Percentiles rank a stretch among this genome's conserved stretches.
phyloP scores from a whole-genome alignment of 148 eudicot species.

The Chenopodium formosanum region DNA sequence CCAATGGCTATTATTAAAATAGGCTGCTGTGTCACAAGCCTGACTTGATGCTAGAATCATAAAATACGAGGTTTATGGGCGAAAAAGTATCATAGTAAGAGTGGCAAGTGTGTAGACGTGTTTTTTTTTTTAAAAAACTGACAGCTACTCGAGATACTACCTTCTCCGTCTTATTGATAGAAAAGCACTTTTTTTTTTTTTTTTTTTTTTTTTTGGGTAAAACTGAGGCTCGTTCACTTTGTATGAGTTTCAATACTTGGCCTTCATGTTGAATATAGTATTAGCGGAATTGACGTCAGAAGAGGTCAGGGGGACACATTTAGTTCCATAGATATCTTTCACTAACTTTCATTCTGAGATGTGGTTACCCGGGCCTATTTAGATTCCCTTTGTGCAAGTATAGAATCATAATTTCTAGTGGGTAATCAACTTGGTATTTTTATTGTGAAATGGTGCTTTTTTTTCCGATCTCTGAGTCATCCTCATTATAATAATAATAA shows the following conservation, averaged over 20 bases:
- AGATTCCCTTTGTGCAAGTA: conserved; percentile 1
- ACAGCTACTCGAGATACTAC: not conserved
- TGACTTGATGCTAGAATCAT: conserved; percentile 7
- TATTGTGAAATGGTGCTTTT: not conserved
- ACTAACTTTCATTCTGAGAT: conserved; percentile 5
- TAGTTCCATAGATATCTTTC: conserved; percentile 10
- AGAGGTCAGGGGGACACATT: conserved; percentile 3
- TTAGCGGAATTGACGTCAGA: not conserved
- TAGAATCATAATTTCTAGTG: conserved; percentile 2
- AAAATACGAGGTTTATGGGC: conserved; percentile 27
- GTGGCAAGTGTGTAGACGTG: conserved; percentile 14
- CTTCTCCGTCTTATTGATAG: not conserved
- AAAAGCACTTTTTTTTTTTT: conserved; percentile 4
- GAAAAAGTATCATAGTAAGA: not conserved
- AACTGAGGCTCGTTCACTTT: conserved; percentile 1
- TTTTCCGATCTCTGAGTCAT: not conserved
- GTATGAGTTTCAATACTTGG: not conserved
- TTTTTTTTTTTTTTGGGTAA: not conserved
- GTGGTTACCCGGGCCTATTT: not conserved
- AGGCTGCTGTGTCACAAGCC: not conserved
- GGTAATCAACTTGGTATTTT: conserved; percentile 7
- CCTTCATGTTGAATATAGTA: conserved; percentile 5
- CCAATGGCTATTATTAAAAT: conserved; percentile 2
- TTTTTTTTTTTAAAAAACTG: not conserved
- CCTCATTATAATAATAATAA: not conserved